A percentile compares a stretch with the other conserved stretches of the same genome.
These are phyloP conservation scores for Elsinoe batatas DNA, from an alignment of 2,329 filamentous ascomycete genomes.

Conservation along the genomic window DNA sequence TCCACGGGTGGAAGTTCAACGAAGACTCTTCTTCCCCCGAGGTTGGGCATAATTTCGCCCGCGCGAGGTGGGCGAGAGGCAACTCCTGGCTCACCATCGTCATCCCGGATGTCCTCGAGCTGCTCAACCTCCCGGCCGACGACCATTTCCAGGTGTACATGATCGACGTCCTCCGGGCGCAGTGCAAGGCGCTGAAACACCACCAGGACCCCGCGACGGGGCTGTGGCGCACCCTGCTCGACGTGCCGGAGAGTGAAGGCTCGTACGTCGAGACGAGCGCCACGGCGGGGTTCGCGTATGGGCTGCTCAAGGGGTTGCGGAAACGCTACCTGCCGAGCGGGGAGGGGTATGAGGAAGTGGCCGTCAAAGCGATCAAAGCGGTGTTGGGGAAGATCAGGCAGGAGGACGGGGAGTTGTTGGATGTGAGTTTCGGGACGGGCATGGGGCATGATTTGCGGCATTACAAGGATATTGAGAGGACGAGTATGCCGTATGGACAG, in stretches of 20 bases:
- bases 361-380: conserved; percentile 55
- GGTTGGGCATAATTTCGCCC: conserved; percentile 47
- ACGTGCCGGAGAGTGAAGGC: conserved; percentile 54
- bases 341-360: conserved; percentile 45
- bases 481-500: conserved; percentile 76
- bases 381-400: conserved; percentile 55
- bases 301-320: conserved; percentile 62
- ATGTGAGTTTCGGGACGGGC: conserved; percentile 68
- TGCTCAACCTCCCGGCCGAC: conserved; percentile 50
- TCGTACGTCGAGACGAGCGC: conserved; percentile 70
- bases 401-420: conserved; percentile 56
- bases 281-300: conserved; percentile 71
- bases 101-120: conserved; percentile 71
- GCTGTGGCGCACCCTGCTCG: conserved; percentile 65
- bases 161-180: conserved; percentile 55
- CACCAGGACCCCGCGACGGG: conserved; percentile 51
- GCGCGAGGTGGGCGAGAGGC: conserved; percentile 48
- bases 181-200: conserved; percentile 53
- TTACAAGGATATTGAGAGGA: conserved; percentile 66
- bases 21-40: conserved; percentile 40
- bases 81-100: conserved; percentile 73
- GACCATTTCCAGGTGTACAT: conserved; percentile 55
- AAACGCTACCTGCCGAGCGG: conserved; percentile 58
- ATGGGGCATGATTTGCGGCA: conserved; percentile 67
- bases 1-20: conserved; percentile 73